Conservation (phyloP, 208 protist species). For the Acanthamoeba divionensis region DNA sequence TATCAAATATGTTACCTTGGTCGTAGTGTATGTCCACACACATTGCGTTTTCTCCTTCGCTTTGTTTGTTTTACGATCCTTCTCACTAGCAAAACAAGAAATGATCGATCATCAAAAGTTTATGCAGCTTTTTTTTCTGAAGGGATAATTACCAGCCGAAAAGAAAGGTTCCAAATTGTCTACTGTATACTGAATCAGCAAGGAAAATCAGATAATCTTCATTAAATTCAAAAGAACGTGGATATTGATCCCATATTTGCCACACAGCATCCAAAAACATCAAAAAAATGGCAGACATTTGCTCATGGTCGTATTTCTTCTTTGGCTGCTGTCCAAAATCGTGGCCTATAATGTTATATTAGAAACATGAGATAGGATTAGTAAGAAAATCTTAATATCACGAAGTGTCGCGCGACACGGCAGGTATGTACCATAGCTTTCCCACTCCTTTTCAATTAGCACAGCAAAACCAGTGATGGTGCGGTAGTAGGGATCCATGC, state of each 20-base stretch:
- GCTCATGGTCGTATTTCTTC: not conserved
- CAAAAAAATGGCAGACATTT: not conserved
- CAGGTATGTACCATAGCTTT: conserved; percentile 78
- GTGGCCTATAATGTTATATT: not conserved
- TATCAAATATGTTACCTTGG: too few species aligned
- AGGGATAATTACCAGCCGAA: not conserved
- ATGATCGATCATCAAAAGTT: not conserved
- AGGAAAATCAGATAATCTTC: conserved; percentile 41
- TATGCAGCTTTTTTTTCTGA: too few species aligned
- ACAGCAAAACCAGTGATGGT: conserved; percentile 83
- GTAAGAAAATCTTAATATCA: not conserved
- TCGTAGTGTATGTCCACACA: not conserved
- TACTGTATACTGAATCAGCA: not conserved
- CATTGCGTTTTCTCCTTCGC: too few species aligned
- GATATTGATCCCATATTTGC: not conserved
- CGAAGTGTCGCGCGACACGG: not conserved
- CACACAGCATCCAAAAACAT: not conserved
- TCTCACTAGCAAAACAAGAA: not conserved
- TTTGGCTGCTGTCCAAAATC: not conserved
- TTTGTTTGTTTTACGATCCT: not conserved
- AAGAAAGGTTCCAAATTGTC: conserved; percentile 38
- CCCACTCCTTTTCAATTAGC: conserved; percentile 88
- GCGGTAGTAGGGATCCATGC: conserved; percentile 87
- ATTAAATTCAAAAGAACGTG: conserved; percentile 34
- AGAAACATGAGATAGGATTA: not conserved